Evolutionary conservation across 1,284 basidiomycete species (phyloP), one percentile per base, ranked within the genome.

Genomic region (Cutaneotrichosporon mucoides): DNA sequence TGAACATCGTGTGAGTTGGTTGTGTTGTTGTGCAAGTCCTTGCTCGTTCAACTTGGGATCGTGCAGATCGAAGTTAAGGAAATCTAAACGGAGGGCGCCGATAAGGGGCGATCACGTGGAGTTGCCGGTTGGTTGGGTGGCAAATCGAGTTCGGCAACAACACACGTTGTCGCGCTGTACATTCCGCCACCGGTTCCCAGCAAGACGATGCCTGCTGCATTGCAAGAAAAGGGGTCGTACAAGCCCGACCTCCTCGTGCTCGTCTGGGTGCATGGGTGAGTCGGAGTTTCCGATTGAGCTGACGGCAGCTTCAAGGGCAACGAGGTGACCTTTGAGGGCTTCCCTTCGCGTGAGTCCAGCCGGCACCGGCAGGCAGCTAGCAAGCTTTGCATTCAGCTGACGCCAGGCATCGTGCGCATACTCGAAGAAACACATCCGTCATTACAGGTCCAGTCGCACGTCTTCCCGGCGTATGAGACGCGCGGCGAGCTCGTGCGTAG

Each of bases 391-490:
- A 0, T 3, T 24, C n/a, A 36, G 24, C 58, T 65, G 34, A 56
- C 56, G n/a, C 79, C 84, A 65, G 83, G 92, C 49, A 79, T 97
- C 33, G 83, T 84, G 51, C 89, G 94, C 70, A 80, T 94, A 42
- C 80, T 96, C 5, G 68, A 73, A 47, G 74, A 79, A 40, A 82
- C 81, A 0, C 75, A 81, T 45, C 72, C 79, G 0, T 68, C 67
- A 1, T 76, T 86, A 2, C 71, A 73, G 15, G 86, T 91, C 7
- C 86, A 92, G 72, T 88, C 85, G 54, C 77, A 87, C 11, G 82
- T 92, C 6, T 97, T 96, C 73, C 93, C 93, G 35, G 87, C 86
- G 3, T 97, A 96, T 70, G 90, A 96, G 85, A 94, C 91, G 9
- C 90, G 89, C 69, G 92, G 92, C 49, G 86, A 90, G 63, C 79